These are phyloP conservation scores for Kluyveromyces aestuarii DNA, from an alignment of 805 yeast genomes.

Conservation along the genomic window DNA sequence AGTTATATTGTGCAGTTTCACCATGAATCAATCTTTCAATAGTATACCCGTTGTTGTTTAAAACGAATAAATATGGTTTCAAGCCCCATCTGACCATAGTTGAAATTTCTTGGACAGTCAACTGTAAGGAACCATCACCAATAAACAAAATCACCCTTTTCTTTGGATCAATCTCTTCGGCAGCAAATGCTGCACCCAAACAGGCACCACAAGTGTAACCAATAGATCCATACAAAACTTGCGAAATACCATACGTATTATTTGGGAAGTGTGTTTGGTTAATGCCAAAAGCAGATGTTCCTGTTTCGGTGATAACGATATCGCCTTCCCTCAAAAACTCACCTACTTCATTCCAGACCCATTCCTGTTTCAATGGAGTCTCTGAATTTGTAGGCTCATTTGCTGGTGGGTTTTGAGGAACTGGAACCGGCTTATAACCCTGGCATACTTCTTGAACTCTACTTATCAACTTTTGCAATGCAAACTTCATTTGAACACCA, in stretches of 20 bases:
- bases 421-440: slow-evolving; percentile 42
- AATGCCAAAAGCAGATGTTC: slow-evolving; percentile 69
- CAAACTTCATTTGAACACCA: slow-evolving; percentile 61
- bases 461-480: slow-evolving; percentile 36
- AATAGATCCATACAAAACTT: slow-evolving; percentile 70
- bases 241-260: slow-evolving; percentile 56
- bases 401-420: slow-evolving; percentile 42
- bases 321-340: slow-evolving; percentile 60
- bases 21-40: slow-evolving; percentile 71
- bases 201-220: slow-evolving; percentile 64
- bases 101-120: slow-evolving; percentile 66
- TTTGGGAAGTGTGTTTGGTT: slow-evolving; percentile 57
- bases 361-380: slow-evolving; percentile 50
- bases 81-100: slow-evolving; percentile 59
- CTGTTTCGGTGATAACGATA: slow-evolving; percentile 61
- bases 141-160: slow-evolving; percentile 59
- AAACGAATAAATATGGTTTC: slow-evolving; percentile 58
- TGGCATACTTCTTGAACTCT: slow-evolving; percentile 31
- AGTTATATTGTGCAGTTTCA: slow-evolving; percentile 52
- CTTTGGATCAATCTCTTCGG: slow-evolving; percentile 50
- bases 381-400: slow-evolving; percentile 37
- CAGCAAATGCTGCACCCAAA: slow-evolving; percentile 60
- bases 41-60: slow-evolving; percentile 69
- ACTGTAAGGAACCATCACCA: slow-evolving; percentile 71
- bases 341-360: slow-evolving; percentile 59